phyloP scores from a whole-genome alignment of 257 asterid genomes.

The Catharanthus roseus region DNA sequence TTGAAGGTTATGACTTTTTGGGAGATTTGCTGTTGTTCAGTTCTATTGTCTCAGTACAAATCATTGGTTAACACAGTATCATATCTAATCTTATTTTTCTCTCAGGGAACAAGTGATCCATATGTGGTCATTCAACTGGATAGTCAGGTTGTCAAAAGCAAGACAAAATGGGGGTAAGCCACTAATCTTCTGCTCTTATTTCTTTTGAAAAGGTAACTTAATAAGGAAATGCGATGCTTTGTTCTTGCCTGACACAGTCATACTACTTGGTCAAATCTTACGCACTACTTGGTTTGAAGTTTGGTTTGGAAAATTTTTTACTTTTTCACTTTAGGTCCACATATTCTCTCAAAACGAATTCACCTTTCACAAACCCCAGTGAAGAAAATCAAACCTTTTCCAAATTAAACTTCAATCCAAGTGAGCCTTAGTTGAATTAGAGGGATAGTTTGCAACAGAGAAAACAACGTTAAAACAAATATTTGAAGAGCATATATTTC shows the following conservation, averaged over 20 bases:
- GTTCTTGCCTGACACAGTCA: not conserved
- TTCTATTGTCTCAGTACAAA: not conserved
- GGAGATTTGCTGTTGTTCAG: not conserved
- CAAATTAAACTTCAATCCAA: too few relatives aligned
- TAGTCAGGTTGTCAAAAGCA: constrained; percentile 75
- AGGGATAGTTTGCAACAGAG: not conserved
- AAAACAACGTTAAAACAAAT: not conserved
- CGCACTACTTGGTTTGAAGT: too few relatives aligned
- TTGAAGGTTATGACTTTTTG: not conserved
- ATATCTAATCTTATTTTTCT: constrained; percentile 17
- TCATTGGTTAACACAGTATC: not conserved
- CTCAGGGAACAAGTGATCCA: constrained; percentile 98
- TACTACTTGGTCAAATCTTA: not conserved
- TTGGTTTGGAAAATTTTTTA: too few relatives aligned
- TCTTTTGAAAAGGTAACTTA: not conserved
- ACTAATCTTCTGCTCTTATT: constrained; percentile 8
- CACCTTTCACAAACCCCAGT: too few relatives aligned
- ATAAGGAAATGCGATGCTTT: not conserved
- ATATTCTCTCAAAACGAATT: too few relatives aligned
- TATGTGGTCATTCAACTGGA: constrained; percentile 80
- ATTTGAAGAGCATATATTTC: not conserved
- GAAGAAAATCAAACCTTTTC: too few relatives aligned
- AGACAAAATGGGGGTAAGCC: constrained; percentile 95
- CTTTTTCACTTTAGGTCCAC: too few relatives aligned
- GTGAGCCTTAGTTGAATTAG: not conserved